These are phyloP conservation scores for Cordyceps javanica DNA, from an alignment of 2,329 filamentous ascomycete species.

Conservation along the genomic window DNA sequence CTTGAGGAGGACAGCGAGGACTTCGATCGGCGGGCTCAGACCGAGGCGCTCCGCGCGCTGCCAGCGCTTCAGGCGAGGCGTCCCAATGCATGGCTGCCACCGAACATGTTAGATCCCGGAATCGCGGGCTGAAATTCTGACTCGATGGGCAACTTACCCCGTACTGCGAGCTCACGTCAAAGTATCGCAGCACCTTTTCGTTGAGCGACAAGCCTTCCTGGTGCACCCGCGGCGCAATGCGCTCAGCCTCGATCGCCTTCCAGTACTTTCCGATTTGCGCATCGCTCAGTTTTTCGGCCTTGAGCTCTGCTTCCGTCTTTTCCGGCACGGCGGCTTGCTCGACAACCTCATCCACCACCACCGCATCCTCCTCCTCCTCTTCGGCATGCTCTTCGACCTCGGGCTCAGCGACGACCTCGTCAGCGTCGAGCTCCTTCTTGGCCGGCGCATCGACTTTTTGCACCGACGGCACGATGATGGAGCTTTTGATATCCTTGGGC, in stretches of 20 bases:
- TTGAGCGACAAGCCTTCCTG: constrained; percentile 64
- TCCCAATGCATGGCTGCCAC: constrained; percentile 79
- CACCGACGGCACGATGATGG: constrained; percentile 29
- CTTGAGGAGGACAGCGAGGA: constrained; percentile 75
- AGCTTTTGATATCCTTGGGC: constrained; percentile 41
- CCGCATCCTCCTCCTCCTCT: constrained; percentile 18
- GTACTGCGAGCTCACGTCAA: constrained; percentile 86
- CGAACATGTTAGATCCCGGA: neutral
- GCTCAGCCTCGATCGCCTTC: constrained; percentile 61
- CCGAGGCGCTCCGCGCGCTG: constrained; percentile 75
- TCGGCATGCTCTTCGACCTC: constrained; percentile 13
- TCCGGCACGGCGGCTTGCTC: constrained; percentile 26
- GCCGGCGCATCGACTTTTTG: constrained; percentile 27
- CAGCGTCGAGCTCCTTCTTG: constrained; percentile 18
- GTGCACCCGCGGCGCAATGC: constrained; percentile 67
- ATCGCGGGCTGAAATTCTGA: neutral
- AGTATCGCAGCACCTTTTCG: constrained; percentile 87
- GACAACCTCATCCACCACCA: constrained; percentile 19
- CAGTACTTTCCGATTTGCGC: constrained; percentile 73
- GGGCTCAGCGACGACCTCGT: constrained; percentile 16
- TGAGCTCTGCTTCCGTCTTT: constrained; percentile 46
- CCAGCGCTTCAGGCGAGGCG: constrained; percentile 77
- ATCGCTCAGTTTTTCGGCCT: constrained; percentile 60
- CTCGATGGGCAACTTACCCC: constrained; percentile 59
- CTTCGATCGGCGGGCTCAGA: constrained; percentile 83